Percentiles rank a stretch among this genome's conserved stretches.
These are phyloP conservation scores for Parathielavia appendiculata DNA, from an alignment of 495 filamentous ascomycete genomes.

Conservation along the genomic window DNA sequence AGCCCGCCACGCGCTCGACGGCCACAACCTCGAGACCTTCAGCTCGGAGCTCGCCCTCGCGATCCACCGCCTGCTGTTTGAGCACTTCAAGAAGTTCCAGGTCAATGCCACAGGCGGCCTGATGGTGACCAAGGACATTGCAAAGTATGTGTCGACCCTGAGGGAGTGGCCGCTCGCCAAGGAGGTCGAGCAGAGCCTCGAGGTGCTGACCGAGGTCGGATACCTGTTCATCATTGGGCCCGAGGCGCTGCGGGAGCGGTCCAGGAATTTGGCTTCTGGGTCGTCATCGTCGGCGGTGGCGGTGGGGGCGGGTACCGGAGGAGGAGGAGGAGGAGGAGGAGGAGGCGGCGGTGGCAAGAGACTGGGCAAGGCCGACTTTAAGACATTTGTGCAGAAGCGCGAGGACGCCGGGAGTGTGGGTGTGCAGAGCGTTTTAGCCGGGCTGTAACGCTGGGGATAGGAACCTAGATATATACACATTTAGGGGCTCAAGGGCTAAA, in stretches of 20 bases:
- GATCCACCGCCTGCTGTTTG: constrained; percentile 69
- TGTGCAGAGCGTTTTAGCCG: constrained; percentile 69
- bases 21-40: constrained; percentile 70
- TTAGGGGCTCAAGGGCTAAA: too few relatives aligned
- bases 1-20: constrained; percentile 64
- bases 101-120: constrained; percentile 88
- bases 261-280: constrained; percentile 49
- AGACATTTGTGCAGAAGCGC: constrained; percentile 71
- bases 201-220: constrained; percentile 88
- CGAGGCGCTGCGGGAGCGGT: constrained; percentile 76
- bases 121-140: constrained; percentile 94
- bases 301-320: constrained; percentile 6
- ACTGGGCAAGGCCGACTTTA: constrained; percentile 66
- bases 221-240: constrained; percentile 92
- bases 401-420: constrained; percentile 77
- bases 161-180: constrained; percentile 71
- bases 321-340: not conserved
- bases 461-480: too few relatives aligned
- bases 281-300: not conserved
- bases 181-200: constrained; percentile 65
- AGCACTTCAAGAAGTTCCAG: constrained; percentile 89
- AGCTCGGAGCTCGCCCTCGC: constrained; percentile 79
- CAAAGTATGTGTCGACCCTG: constrained; percentile 78
- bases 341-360: constrained; percentile 33
- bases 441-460: constrained; percentile 29